Evolutionary conservation across 2,329 filamentous ascomycete species (phyloP).

Genomic region (Colletotrichum trifolii): DNA sequence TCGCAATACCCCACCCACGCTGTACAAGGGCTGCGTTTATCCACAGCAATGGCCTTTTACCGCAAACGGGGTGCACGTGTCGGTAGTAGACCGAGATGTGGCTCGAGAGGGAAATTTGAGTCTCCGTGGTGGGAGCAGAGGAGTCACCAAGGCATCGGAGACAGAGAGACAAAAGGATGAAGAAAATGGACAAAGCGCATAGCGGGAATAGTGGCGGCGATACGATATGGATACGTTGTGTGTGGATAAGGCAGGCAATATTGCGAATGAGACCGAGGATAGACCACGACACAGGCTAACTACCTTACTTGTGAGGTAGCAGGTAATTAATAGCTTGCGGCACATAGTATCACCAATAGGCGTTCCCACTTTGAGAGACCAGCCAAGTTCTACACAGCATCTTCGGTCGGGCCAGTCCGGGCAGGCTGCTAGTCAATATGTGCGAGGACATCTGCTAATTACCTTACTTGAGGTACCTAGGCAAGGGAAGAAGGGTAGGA

Average conservation of each 20-base stretch:
- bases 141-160: background rate
- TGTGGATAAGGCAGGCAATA: conserved; percentile 35
- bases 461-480: too few species aligned
- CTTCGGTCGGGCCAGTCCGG: too few species aligned
- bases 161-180: background rate
- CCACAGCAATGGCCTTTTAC: conserved; percentile 4
- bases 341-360: conserved; percentile 3
- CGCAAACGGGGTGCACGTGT: conserved; percentile 26
- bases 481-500: background rate
- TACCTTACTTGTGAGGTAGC: background rate
- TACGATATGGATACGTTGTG: conserved; percentile 26
- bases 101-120: conserved; percentile 24
- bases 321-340: too few species aligned
- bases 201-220: conserved; percentile 35
- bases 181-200: background rate
- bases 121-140: background rate
- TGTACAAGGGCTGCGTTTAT: conserved; percentile 6
- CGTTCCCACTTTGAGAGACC: conserved; percentile 14
- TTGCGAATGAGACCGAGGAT: conserved; percentile 35
- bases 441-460: too few species aligned
- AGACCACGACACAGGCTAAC: conserved; percentile 28
- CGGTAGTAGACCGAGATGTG: conserved; percentile 34
- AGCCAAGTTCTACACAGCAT: background rate
- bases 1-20: background rate
- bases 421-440: too few species aligned